phyloP scores from a whole-genome alignment of 106 monocot species.

The Amphibolis antarctica region DNA sequence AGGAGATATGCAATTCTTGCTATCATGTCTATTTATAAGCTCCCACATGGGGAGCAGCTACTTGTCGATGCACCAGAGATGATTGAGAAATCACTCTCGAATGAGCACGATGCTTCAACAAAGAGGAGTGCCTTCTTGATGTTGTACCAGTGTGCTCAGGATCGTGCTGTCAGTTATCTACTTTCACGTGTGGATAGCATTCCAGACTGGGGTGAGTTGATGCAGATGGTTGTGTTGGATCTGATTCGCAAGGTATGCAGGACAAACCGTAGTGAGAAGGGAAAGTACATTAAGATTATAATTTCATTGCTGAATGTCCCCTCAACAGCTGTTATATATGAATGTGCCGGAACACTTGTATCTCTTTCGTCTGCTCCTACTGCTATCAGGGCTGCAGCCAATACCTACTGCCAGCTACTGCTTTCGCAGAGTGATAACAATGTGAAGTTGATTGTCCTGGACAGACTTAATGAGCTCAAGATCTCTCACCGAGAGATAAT shows the following conservation, averaged over 20 bases:
- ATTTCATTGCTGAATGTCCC: constrained; percentile 44
- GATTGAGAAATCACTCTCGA: constrained; percentile 43
- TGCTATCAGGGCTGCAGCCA: constrained; percentile 71
- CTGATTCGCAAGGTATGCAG: constrained; percentile 87
- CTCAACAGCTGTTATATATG: constrained; percentile 64
- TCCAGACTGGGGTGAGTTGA: constrained; percentile 57
- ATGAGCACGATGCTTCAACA: constrained; percentile 68
- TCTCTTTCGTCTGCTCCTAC: constrained; percentile 85
- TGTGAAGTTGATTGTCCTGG: constrained; percentile 77
- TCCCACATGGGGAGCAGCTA: constrained; percentile 60
- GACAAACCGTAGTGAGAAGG: constrained; percentile 57
- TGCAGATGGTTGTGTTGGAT: constrained; percentile 91
- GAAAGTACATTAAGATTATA: constrained; percentile 70
- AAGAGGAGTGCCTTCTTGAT: constrained; percentile 82
- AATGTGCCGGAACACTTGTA: constrained; percentile 72
- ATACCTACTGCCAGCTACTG: constrained; percentile 83
- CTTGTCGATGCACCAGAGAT: constrained; percentile 61
- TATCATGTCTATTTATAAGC: constrained; percentile 34
- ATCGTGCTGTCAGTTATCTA: constrained; percentile 60
- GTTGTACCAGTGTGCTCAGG: constrained; percentile 76
- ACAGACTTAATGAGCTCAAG: constrained; percentile 67
- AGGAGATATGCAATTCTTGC: constrained; percentile 45
- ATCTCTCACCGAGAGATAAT: constrained; percentile 57
- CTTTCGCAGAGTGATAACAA: constrained; percentile 87
- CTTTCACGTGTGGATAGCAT: constrained; percentile 54